phyloP scores from a whole-genome alignment of 129 eudicot genomes.

The Flaveria linearis region DNA sequence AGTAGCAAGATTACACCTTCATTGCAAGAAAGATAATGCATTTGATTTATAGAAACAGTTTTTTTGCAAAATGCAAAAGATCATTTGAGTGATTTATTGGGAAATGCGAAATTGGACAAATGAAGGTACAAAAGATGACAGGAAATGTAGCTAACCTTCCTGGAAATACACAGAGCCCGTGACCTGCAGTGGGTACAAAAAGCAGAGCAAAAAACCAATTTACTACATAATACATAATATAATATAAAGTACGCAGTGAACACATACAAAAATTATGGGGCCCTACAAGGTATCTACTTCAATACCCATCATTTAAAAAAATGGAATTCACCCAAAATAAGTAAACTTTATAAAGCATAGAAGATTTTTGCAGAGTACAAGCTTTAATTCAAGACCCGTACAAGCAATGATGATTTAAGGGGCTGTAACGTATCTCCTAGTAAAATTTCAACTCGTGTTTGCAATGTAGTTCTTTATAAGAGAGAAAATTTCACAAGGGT shows the following conservation, averaged over 20 bases:
- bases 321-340: constrained; percentile 15
- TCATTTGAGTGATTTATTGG: constrained; percentile 24
- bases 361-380: constrained; percentile 5
- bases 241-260: constrained; percentile 31
- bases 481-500: constrained; percentile 15
- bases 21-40: constrained; percentile 4
- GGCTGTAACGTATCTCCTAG: background rate
- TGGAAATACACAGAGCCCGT: constrained; percentile 92
- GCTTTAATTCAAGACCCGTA: background rate
- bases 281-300: constrained; percentile 25
- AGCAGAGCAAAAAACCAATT: constrained; percentile 27
- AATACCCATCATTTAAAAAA: constrained; percentile 2
- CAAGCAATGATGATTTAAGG: constrained; percentile 11
- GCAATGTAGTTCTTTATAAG: constrained; percentile 3
- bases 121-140: constrained; percentile 34
- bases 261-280: constrained; percentile 40
- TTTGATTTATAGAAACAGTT: background rate
- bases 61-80: constrained; percentile 12
- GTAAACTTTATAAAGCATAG: constrained; percentile 2
- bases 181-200: constrained; percentile 75
- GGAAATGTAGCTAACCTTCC: constrained; percentile 75
- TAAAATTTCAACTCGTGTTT: background rate
- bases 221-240: constrained; percentile 12
- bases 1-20: background rate
- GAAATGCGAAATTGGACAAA: constrained; percentile 44